A percentile compares a stretch with the other conserved stretches of the same genome.
Evolutionary conservation across 1,284 basidiomycete species (phyloP).

Genomic region (Tilletia indica): DNA sequence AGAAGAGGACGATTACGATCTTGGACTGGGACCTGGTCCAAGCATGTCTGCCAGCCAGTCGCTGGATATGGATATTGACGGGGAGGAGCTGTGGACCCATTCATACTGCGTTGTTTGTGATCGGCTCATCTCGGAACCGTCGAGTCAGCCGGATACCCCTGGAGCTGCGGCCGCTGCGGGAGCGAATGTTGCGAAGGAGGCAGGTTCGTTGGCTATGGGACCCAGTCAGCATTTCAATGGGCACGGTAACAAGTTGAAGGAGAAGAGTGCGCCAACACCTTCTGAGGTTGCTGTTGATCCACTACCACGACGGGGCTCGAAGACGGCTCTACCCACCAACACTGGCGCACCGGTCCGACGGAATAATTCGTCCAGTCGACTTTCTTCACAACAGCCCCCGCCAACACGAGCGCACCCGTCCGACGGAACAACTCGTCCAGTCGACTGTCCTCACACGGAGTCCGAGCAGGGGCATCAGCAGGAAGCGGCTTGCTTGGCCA

Average conservation of each 20-base stretch:
- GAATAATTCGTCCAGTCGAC: background rate
- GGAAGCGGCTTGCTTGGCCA: background rate
- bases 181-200: no score
- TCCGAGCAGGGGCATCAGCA: background rate
- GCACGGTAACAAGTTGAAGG: background rate
- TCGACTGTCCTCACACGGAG: background rate
- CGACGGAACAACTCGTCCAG: background rate
- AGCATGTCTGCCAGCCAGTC: background rate
- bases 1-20: constrained; percentile 3
- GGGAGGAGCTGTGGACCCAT: constrained; percentile 48
- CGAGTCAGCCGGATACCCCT: background rate
- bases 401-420: background rate
- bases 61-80: constrained; percentile 46
- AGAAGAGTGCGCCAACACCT: no score
- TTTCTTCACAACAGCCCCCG: background rate
- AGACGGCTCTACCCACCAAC: background rate
- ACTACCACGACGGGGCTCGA: background rate
- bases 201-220: background rate
- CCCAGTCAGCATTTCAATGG: background rate
- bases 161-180: background rate
- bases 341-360: background rate
- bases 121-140: constrained; percentile 35
- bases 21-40: constrained; percentile 1
- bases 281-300: background rate
- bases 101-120: constrained; percentile 47